Percentiles rank a stretch among this genome's conserved stretches.
Evolutionary conservation across 352 stramenopile genomes (phyloP).

Genomic region (Thraustochytrium sp.): DNA sequence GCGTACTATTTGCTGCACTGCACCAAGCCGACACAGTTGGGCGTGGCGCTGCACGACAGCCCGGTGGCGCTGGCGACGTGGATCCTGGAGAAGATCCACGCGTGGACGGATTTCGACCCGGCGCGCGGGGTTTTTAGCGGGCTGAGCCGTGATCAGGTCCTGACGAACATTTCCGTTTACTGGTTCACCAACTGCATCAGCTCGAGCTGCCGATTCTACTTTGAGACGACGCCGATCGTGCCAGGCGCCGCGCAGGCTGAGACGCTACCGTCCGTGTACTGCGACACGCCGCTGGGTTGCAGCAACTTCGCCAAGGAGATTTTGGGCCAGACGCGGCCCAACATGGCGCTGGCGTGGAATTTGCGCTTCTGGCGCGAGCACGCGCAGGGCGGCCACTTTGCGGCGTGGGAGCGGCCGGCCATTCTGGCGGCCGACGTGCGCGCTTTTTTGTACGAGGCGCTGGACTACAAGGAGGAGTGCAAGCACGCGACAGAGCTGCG

Average conservation of each 20-base stretch:
- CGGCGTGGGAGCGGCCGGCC: not conserved
- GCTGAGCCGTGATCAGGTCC: slow-evolving; percentile 8
- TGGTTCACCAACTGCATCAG: slow-evolving; percentile 25
- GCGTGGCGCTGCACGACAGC: not conserved
- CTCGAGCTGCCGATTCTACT: slow-evolving; percentile 26
- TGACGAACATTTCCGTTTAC: slow-evolving; percentile 20
- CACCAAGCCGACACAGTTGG: slow-evolving; percentile 13
- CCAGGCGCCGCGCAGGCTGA: not conserved
- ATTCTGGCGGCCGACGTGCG: not conserved
- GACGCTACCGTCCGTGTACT: not conserved
- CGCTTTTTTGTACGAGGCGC: slow-evolving; percentile 11
- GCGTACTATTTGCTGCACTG: slow-evolving; percentile 16
- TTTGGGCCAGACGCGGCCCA: not conserved
- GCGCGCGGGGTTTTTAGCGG: not conserved
- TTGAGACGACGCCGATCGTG: slow-evolving; percentile 1
- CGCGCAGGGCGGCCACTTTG: slow-evolving; percentile 11
- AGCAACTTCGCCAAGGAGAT: not conserved
- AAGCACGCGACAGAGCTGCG: not conserved
- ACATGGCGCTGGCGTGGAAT: slow-evolving; percentile 1
- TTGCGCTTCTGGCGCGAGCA: not conserved
- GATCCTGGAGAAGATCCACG: slow-evolving; percentile 26
- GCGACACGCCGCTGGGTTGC: not conserved
- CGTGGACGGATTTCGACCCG: not conserved
- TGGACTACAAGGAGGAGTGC: not conserved
- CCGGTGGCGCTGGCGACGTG: slow-evolving; percentile 6